Base-by-base conservation (phyloP, 345 rosid species). In the Populus deltoides region DNA sequence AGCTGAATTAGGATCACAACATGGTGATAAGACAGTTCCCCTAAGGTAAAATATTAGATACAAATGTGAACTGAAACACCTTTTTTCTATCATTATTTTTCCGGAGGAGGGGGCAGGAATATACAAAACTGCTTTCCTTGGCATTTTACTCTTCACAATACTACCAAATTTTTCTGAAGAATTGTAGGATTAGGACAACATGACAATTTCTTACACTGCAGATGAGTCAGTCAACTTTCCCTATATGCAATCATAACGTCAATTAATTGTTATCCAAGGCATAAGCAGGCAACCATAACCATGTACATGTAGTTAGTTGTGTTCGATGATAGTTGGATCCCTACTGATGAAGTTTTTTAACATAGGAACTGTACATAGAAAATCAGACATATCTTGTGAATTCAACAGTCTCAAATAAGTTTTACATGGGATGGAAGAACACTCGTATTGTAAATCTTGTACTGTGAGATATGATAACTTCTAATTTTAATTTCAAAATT, bases 21-120 rank as follows among this genome's bases (percentile, higher is more conserved):
- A 67, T 66, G 89, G 85, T 77, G 99, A 95, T 85, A 85, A 83
- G 80, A 87, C 71, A 59, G 72, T 93, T 81, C 90, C 92, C 70
- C 75, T 93, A 75, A 92, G 99, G 99, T 95, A 33, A 33, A 85
- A 55, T 43, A 38, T 17, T 49, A 10, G 43, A 65, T 41, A 57
- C 57, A 41, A 18, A 66, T 11, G 45, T 47, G 66, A 75, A 75
- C 67, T 11, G 35, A 43, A 18, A 33, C 35, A 38, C 41, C 9
- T 63, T n/a, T 63, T 62, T 66, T 20, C 24, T 53, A 53, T 53
- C n/a, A 6, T 51, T 18, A 17, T 49, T 51, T 51, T 51, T 51
- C 15, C 16, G 9, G 24, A n/a, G 67, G 18, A 8, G 6, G 45
- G 36, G 41, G 35, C 31, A 67, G 72, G n/a, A 20, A n/a, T 13